Conservation (phyloP, 208 protist genomes). For the Trypanosoma rangeli region DNA sequence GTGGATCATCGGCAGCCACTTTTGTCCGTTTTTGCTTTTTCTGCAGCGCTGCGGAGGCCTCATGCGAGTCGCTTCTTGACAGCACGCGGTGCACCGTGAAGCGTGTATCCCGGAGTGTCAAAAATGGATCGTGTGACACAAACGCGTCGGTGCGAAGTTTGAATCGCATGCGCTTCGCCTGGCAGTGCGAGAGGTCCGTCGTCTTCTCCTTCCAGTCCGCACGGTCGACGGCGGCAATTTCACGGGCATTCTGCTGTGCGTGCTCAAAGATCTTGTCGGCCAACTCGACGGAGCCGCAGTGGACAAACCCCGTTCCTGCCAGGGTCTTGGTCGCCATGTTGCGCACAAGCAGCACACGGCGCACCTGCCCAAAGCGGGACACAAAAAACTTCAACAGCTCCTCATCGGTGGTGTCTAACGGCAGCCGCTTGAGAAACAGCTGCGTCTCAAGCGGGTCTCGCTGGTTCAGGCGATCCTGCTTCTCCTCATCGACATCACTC, state of each 20-base stretch:
- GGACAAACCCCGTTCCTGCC: conserved; percentile 83
- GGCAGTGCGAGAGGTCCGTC: conserved; percentile 75
- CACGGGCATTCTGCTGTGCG: conserved; percentile 87
- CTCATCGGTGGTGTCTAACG: conserved; percentile 85
- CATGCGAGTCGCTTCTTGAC: conserved; percentile 78
- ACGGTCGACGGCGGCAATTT: conserved; percentile 66
- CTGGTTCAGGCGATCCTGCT: conserved; percentile 84
- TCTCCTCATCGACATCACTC: conserved; percentile 90
- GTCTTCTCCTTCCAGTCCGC: conserved; percentile 70
- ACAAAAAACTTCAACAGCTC: conserved; percentile 75
- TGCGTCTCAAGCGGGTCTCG: conserved; percentile 85
- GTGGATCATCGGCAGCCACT: conserved; percentile 85
- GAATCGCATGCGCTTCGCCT: conserved; percentile 73
- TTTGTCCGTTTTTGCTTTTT: conserved; percentile 92
- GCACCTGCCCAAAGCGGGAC: conserved; percentile 68
- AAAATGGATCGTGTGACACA: conserved; percentile 74
- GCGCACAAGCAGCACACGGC: conserved; percentile 85
- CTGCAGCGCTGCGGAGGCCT: conserved; percentile 61
- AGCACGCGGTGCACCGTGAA: conserved; percentile 86
- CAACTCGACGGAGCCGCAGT: conserved; percentile 69
- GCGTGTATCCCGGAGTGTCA: conserved; percentile 78
- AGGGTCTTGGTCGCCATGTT: conserved; percentile 68
- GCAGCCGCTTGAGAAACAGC: conserved; percentile 85
- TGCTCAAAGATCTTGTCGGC: conserved; percentile 75
- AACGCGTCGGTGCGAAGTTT: conserved; percentile 76